Conservation (phyloP, 2,329 filamentous ascomycete species). For the Pyrenophora graminea region DNA sequence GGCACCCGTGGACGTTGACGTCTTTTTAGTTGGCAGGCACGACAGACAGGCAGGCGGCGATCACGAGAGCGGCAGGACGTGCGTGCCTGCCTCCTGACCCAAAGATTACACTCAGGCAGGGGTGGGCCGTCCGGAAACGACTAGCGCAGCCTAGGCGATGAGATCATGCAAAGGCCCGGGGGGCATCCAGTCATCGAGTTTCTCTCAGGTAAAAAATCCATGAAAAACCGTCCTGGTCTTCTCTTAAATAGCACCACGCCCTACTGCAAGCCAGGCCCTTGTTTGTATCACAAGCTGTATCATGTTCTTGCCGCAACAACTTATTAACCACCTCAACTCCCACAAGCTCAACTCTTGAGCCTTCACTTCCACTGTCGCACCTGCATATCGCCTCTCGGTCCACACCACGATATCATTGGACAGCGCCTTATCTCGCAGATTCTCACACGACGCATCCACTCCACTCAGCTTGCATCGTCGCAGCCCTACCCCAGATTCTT, state of each 20-base stretch:
- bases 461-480: constrained; percentile 20
- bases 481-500: constrained; percentile 38
- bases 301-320: constrained; percentile 41
- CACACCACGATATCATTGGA: constrained; percentile 23
- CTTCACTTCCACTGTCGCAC: not conserved
- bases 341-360: constrained; percentile 43
- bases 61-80: constrained; percentile 39
- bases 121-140: constrained; percentile 18
- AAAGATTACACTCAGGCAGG: constrained; percentile 34
- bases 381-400: constrained; percentile 25
- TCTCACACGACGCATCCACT: constrained; percentile 12
- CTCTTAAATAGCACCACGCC: constrained; percentile 28
- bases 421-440: constrained; percentile 21
- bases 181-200: constrained; percentile 37
- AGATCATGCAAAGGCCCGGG: constrained; percentile 31
- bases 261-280: constrained; percentile 16
- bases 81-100: constrained; percentile 40
- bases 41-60: constrained; percentile 20
- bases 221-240: not conserved
- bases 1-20: constrained; percentile 5
- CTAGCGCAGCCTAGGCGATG: constrained; percentile 32
- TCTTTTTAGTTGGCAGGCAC: constrained; percentile 12
- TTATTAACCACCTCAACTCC: constrained; percentile 38
- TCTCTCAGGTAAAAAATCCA: constrained; percentile 37
- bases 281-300: constrained; percentile 14